phyloP scores from a whole-genome alignment of 78 protist species.

The Planoprotostelium fungivorum region DNA sequence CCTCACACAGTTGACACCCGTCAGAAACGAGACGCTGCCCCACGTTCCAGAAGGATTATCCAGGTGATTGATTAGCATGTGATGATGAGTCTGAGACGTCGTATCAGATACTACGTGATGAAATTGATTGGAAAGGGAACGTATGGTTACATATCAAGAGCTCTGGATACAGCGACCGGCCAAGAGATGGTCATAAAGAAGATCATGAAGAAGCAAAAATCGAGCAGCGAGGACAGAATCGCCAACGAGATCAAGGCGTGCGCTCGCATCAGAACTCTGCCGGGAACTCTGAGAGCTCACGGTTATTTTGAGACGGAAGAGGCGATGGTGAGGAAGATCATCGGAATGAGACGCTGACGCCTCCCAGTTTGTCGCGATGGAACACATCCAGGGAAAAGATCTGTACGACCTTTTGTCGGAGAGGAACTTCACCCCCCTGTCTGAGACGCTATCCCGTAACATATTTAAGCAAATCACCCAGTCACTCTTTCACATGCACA shows the following conservation, averaged over 20 bases:
- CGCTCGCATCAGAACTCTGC: neutral
- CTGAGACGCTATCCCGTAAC: neutral
- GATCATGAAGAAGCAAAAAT: neutral
- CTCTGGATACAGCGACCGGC: neutral
- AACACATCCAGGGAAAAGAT: neutral
- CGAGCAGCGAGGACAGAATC: neutral
- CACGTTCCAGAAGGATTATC: no score
- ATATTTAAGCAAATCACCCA: neutral
- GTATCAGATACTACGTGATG: neutral
- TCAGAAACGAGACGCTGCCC: no score
- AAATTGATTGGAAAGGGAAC: neutral
- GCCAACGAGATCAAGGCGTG: neutral
- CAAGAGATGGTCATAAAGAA: neutral
- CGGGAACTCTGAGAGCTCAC: neutral
- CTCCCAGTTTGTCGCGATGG: neutral
- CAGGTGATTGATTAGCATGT: no score
- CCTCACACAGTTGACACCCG: no score
- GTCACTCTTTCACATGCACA: neutral
- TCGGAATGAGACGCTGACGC: neutral
- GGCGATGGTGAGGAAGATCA: neutral
- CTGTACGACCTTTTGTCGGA: neutral
- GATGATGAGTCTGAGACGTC: no score
- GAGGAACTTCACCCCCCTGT: neutral
- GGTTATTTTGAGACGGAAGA: neutral
- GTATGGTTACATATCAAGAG: neutral